phyloP scores from a whole-genome alignment of 345 rosid species.

The Syzygium grande region DNA sequence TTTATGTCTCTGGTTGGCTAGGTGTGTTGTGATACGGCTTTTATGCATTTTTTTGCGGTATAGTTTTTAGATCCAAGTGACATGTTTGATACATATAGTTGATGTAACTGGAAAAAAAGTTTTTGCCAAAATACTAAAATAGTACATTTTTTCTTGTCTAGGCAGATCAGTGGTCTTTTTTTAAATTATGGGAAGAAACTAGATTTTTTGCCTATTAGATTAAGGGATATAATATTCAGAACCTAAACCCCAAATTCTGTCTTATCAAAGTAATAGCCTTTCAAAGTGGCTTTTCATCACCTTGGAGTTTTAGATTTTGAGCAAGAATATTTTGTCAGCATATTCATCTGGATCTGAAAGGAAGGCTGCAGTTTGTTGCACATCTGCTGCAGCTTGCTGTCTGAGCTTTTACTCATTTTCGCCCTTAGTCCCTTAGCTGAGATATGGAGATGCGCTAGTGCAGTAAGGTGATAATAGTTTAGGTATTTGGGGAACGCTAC shows the following conservation, averaged over 20 bases:
- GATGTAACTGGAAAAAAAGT: not conserved
- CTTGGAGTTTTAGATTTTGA: not conserved
- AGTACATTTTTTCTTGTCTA: too few relatives aligned
- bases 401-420: not conserved
- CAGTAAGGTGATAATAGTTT: not conserved
- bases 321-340: not conserved
- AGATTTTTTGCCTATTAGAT: not conserved
- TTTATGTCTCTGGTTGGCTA: not conserved
- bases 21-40: not conserved
- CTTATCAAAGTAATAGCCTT: not conserved
- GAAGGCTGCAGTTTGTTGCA: not conserved
- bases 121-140: not conserved
- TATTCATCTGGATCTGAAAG: not conserved
- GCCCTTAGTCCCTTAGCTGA: not conserved
- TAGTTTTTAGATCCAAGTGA: not conserved
- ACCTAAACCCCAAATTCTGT: not conserved
- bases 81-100: not conserved
- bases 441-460: not conserved
- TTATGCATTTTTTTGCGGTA: not conserved
- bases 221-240: not conserved
- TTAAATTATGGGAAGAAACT: not conserved
- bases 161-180: not conserved
- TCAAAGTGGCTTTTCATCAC: not conserved
- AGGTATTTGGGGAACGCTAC: not conserved
- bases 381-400: not conserved